Evolutionary conservation across 371 early-diverging fungal genomes (phyloP), one percentile per base, ranked within the genome.

Genomic region (Mortierella sp.): DNA sequence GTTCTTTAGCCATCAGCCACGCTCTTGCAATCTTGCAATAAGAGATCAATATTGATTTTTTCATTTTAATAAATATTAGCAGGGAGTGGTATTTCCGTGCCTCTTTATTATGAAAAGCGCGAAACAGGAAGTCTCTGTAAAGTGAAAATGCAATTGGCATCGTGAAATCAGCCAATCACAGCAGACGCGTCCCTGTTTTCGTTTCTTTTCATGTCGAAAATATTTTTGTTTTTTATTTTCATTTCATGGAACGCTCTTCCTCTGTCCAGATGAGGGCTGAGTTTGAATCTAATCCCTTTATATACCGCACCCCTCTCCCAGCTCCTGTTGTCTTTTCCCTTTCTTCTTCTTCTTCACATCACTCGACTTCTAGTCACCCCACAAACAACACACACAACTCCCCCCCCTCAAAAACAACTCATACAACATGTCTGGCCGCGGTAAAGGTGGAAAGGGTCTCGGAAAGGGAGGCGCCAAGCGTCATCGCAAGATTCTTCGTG

Each of bases 401-500:
- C 44, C 65, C 31, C 68, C 50, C 82, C 7, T 24, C 52, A 38
- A 55, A 34, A 54, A 70, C 48, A 58, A 57, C 48, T 65, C 70
- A 70, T 31, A 72, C 75, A 93, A 75, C 88, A 96, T 96, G 97
- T 92, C 96, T 94, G 97, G 96, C 90, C 95, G 97, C 91, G 99
- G 99, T 87, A 99, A 99, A 93, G 97, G 97, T 90, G 98, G 98
- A 90, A 99, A 98, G 93, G 98, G 98, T 90, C 93, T 97, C 83
- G 98, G 98, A 94, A 98, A 97, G 92, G 97, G 97, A 84, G 97
- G 97, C 80, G 98, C 98, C 89, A 98, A 99, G 94, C 98, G 99
- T 90, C 99, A 99, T 92, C 96, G 99, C 93, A 99, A 98, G 96
- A 98, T 99, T 93, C 95, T 99, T 84, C 96, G 98, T 88, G 99